Conservation (phyloP, 177 flowering plant genomes). For the Vitis hybrid region DNA sequence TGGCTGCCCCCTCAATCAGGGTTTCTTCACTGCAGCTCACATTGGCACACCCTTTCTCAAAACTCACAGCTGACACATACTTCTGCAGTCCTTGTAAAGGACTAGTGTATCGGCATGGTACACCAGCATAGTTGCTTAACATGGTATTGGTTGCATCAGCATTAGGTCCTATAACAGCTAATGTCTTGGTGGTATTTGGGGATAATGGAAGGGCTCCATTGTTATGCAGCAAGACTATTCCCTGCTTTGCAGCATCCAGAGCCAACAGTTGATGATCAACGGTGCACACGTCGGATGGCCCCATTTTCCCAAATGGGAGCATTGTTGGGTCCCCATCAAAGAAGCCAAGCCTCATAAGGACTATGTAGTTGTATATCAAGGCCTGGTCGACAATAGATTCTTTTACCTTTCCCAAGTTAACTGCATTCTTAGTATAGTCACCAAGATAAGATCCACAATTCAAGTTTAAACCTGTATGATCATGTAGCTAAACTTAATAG, state of each 20-base stretch:
- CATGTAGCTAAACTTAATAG: neutral
- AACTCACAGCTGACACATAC: conserved; percentile 24
- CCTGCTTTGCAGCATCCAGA: conserved; percentile 74
- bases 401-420: conserved; percentile 39
- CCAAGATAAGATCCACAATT: conserved; percentile 69
- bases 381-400: conserved; percentile 61
- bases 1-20: conserved; percentile 35
- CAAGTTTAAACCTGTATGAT: conserved; percentile 61
- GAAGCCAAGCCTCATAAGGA: conserved; percentile 86
- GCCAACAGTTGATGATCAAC: conserved; percentile 52
- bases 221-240: conserved; percentile 70
- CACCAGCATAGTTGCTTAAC: conserved; percentile 86
- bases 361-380: conserved; percentile 48
- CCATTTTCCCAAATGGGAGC: conserved; percentile 60
- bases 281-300: conserved; percentile 65
- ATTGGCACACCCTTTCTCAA: conserved; percentile 42
- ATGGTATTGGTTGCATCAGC: conserved; percentile 60
- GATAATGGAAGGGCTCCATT: conserved; percentile 61
- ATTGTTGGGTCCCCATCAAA: conserved; percentile 64
- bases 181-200: conserved; percentile 19
- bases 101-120: conserved; percentile 64
- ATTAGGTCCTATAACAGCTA: conserved; percentile 79
- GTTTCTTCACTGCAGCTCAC: conserved; percentile 41
- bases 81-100: conserved; percentile 68
- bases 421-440: conserved; percentile 52